A percentile compares a stretch with the other conserved stretches of the same genome.
These are phyloP conservation scores for Chrysanthemum lavandulifolium DNA, from an alignment of 129 eudicot species.

Conservation along the genomic window DNA sequence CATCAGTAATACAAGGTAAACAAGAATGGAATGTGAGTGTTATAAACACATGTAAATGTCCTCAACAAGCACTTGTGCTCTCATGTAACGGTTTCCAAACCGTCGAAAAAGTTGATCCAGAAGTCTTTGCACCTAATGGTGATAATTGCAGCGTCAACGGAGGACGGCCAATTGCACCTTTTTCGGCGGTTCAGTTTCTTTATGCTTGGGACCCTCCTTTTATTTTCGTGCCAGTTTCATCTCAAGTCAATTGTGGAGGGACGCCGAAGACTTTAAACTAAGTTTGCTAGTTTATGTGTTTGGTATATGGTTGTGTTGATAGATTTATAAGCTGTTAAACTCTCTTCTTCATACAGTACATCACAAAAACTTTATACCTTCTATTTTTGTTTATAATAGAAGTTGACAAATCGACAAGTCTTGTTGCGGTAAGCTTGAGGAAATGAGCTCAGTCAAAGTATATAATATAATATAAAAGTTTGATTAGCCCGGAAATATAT, in stretches of 20 bases:
- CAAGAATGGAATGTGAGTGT: constrained; percentile 40
- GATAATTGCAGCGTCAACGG: constrained; percentile 28
- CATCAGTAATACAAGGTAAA: constrained; percentile 28
- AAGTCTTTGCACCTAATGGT: constrained; percentile 24
- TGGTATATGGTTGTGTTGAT: constrained; percentile 11
- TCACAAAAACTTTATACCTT: too few relatives aligned
- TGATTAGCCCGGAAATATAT: too few relatives aligned
- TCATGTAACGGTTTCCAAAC: constrained; percentile 36
- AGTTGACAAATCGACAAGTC: too few relatives aligned
- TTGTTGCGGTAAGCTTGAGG: too few relatives aligned
- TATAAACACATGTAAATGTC: constrained; percentile 35
- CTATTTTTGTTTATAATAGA: too few relatives aligned
- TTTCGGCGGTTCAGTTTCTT: constrained; percentile 30
- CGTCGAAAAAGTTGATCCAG: constrained; percentile 33
- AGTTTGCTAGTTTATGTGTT: neutral
- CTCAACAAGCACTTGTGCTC: constrained; percentile 27
- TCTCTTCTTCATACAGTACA: too few relatives aligned
- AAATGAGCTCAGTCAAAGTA: too few relatives aligned
- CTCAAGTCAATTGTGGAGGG: constrained; percentile 26
- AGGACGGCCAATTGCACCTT: constrained; percentile 32
- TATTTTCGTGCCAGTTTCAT: constrained; percentile 35
- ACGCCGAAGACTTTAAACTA: neutral
- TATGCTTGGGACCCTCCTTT: constrained; percentile 46
- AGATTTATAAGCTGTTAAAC: neutral
- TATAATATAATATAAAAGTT: too few relatives aligned